Evolutionary conservation across 2,329 filamentous ascomycete species (phyloP).

Genomic region (Arthroderma uncinatum): DNA sequence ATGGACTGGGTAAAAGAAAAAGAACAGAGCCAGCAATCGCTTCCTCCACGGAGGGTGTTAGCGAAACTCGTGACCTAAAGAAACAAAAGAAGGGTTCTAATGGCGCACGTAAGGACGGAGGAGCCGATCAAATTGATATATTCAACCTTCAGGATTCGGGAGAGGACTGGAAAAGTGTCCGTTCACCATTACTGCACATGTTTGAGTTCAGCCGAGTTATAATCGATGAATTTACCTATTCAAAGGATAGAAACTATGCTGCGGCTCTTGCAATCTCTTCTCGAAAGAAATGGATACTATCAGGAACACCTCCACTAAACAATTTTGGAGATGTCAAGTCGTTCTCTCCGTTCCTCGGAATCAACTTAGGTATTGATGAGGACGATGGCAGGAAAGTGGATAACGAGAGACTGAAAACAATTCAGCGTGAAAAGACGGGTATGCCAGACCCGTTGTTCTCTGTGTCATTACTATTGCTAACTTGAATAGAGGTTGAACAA

Average conservation of each 20-base stretch:
- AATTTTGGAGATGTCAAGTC: constrained; percentile 50
- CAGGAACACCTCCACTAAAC: constrained; percentile 49
- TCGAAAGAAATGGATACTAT: constrained; percentile 50
- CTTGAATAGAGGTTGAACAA: constrained; percentile 38
- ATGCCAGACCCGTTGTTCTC: constrained; percentile 13
- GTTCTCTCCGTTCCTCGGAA: constrained; percentile 46
- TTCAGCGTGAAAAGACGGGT: constrained; percentile 37
- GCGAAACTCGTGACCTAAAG: neutral
- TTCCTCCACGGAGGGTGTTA: neutral
- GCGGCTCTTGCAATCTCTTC: constrained; percentile 39
- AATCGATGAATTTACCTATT: constrained; percentile 55
- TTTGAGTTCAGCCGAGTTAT: constrained; percentile 52
- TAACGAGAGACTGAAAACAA: constrained; percentile 35
- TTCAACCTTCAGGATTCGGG: constrained; percentile 20
- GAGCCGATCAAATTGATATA: neutral
- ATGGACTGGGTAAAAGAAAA: neutral
- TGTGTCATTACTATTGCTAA: constrained; percentile 15
- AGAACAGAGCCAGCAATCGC: neutral
- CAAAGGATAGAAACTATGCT: constrained; percentile 33
- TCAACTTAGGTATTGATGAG: constrained; percentile 46
- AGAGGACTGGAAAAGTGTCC: constrained; percentile 21
- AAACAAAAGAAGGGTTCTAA: neutral
- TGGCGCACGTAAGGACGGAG: too few relatives aligned
- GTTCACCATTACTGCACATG: constrained; percentile 42
- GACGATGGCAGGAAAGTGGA: constrained; percentile 37